Base-by-base conservation (phyloP, 495 filamentous ascomycete genomes). In the Lasiosphaeria miniovina region DNA sequence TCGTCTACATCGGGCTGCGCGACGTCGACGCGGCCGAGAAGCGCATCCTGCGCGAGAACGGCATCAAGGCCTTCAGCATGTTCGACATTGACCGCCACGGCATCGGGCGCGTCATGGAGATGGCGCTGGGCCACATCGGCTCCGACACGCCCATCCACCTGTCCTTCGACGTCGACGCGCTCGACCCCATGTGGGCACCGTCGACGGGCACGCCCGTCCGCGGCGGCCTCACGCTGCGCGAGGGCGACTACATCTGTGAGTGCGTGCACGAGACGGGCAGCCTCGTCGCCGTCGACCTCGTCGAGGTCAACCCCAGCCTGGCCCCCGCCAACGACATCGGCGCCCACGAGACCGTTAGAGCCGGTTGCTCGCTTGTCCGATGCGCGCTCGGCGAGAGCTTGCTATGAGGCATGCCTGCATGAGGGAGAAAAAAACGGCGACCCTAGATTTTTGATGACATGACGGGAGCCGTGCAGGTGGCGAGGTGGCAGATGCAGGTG, bases 171-270 rank as follows among this genome's bases (percentile, higher is more conserved):
- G 91, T 99, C 60, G 94, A 99, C 71, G 94, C 93, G 41, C 78
- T 99, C 61, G 94, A 99, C 72, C 94, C 94, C 11, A 87, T 92
- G 80, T 93, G 90, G 87, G 95, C 95, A 14, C 95, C 94, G 11
- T 93, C 89, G 73, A 99, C 94, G 0, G 94, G 94, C 15, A 99
- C 94, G 10, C 91, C 94, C 0, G 94, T 99, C 33, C 82, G 95
- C 66, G 94, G 94, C n/a, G 94, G 94, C 0, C 71, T 99, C 73
- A 99, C 95, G 14, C 80, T 99, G 65, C 82, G 94, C 46, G 94
- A 99, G 77, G 94, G 95, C 48, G 95, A 98, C 70, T 99, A 88
- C 77, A 99, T 99, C 75, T 95, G 91, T 65, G 94, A 99, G 76
- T 90, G 87, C 65, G 91, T 99, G 36, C 92, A 96, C 70, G 85